Conservation (phyloP, 768 basidiomycete species). For the Kondoa subrosea region DNA sequence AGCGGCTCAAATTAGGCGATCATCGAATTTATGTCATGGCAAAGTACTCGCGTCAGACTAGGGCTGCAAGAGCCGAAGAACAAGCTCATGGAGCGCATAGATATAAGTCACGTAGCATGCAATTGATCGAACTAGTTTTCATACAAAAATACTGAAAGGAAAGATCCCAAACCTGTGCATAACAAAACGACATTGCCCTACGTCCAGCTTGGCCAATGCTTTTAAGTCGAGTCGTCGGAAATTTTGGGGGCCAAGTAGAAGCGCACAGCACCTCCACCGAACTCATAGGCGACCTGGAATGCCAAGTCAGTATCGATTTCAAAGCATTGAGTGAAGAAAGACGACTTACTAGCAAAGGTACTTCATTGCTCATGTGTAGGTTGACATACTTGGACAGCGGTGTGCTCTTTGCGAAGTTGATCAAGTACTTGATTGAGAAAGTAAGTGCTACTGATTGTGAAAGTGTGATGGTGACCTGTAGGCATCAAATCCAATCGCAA, state of each 20-base stretch:
- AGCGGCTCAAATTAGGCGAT: no score
- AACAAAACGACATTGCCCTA: no score
- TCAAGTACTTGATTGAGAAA: conserved; percentile 90
- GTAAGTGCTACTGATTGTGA: conserved; percentile 79
- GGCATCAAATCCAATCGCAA: no score
- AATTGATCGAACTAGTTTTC: no score
- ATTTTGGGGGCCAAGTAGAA: conserved; percentile 97
- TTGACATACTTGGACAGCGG: conserved; percentile 54
- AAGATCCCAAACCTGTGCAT: no score
- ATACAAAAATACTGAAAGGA: no score
- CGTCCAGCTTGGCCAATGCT: no score
- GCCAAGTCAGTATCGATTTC: not conserved
- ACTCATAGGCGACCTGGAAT: conserved; percentile 65
- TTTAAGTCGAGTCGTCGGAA: conserved; percentile 55
- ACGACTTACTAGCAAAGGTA: conserved; percentile 60
- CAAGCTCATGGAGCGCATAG: no score
- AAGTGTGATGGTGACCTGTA: conserved; percentile 55
- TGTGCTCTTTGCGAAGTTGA: conserved; percentile 85
- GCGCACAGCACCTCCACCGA: conserved; percentile 68
- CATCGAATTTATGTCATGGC: no score
- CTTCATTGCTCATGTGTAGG: conserved; percentile 81
- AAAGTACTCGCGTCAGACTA: no score
- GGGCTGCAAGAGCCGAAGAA: no score
- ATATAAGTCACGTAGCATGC: no score
- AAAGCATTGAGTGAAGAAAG: conserved; percentile 10